phyloP scores from a whole-genome alignment of 2,329 filamentous ascomycete genomes.

The Xylariaceae sp. region DNA sequence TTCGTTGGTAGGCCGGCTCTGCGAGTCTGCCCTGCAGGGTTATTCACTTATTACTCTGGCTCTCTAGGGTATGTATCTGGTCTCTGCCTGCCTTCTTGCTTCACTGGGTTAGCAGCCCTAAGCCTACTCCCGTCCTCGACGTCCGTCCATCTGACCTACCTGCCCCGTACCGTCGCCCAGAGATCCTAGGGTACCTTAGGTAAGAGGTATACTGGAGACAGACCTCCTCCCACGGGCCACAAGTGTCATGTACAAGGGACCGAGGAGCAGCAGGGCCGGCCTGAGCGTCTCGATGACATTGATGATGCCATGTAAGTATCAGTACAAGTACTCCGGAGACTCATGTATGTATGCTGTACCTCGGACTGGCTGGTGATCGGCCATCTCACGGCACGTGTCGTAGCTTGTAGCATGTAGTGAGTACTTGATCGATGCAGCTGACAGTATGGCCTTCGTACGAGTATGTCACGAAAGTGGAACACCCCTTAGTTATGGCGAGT shows the following conservation, averaged over 20 bases:
- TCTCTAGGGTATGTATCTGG: too few species aligned
- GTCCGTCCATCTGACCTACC: conserved; percentile 13
- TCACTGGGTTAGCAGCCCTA: conserved; percentile 13
- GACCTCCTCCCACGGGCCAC: neutral
- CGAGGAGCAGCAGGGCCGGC: conserved; percentile 1
- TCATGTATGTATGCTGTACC: conserved; percentile 8
- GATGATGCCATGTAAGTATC: too few species aligned
- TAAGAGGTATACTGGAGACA: neutral
- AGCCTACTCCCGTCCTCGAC: conserved; percentile 2
- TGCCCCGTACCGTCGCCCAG: neutral
- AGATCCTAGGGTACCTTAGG: neutral
- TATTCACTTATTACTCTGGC: neutral
- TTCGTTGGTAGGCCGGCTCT: conserved; percentile 6
- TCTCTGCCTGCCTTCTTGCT: neutral
- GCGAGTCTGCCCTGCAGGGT: conserved; percentile 7
- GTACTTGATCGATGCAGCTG: conserved; percentile 21
- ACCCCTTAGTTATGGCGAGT: conserved; percentile 16
- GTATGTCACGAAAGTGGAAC: conserved; percentile 22
- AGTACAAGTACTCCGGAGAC: neutral
- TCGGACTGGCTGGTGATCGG: conserved; percentile 8
- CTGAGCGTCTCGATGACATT: conserved; percentile 2
- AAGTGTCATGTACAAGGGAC: conserved; percentile 9
- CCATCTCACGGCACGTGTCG: conserved; percentile 19
- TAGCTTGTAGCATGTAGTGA: conserved; percentile 21
- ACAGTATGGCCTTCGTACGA: conserved; percentile 18